Evolutionary conservation across 2,329 filamentous ascomycete genomes (phyloP).

Genomic region (Neophaeococcomyces mojaviensis): DNA sequence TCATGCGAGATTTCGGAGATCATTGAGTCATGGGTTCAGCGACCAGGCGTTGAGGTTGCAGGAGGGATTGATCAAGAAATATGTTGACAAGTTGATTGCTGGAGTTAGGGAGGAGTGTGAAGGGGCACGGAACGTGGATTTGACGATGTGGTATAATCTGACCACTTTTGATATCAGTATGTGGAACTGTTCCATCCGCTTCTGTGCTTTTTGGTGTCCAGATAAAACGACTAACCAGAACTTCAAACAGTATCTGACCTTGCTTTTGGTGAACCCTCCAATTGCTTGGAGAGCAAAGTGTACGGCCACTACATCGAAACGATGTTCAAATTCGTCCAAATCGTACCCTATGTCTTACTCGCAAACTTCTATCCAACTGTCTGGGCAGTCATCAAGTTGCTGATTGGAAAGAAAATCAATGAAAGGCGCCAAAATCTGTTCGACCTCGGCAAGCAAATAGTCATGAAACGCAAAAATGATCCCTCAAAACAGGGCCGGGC

Average conservation of each 20-base stretch:
- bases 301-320: conserved; percentile 25
- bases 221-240: conserved; percentile 8
- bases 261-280: conserved; percentile 24
- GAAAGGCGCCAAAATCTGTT: not conserved
- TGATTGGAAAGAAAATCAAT: not conserved
- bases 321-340: conserved; percentile 19
- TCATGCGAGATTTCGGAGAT: conserved; percentile 26
- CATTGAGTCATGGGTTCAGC: conserved; percentile 36
- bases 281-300: conserved; percentile 19
- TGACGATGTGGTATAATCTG: conserved; percentile 18
- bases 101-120: conserved; percentile 2
- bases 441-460: not conserved
- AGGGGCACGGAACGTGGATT: conserved; percentile 2
- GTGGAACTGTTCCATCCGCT: not conserved
- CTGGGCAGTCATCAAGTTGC: not conserved
- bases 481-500: not conserved
- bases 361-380: conserved; percentile 6
- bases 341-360: conserved; percentile 12
- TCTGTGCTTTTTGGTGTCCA: not conserved
- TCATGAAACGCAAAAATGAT: not conserved
- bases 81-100: conserved; percentile 13
- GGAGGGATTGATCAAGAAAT: conserved; percentile 23
- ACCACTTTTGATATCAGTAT: conserved; percentile 19
- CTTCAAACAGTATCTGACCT: conserved; percentile 16
- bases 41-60: conserved; percentile 36